These are phyloP conservation scores for Neonectria coccinea DNA, from an alignment of 2,329 filamentous ascomycete genomes.

Conservation along the genomic window DNA sequence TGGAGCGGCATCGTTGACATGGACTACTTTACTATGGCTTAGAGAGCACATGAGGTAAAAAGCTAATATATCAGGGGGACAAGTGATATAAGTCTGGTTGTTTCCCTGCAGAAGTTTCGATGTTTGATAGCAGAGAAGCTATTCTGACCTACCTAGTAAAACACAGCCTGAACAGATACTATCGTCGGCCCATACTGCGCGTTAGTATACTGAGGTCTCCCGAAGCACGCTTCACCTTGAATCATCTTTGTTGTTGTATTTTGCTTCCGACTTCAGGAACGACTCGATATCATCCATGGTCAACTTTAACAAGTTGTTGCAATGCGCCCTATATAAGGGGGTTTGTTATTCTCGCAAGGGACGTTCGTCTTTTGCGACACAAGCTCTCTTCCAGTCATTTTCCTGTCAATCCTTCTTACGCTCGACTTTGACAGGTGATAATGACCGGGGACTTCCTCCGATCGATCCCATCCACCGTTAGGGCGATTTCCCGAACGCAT, in stretches of 20 bases:
- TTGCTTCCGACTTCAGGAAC: conserved; percentile 5
- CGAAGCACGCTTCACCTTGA: conserved; percentile 1
- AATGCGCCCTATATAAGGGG: no score
- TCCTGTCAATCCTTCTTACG: no score
- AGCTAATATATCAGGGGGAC: background rate
- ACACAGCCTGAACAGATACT: background rate
- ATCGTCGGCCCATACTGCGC: background rate
- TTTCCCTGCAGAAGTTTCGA: background rate
- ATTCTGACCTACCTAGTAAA: background rate
- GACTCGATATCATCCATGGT: conserved; percentile 27
- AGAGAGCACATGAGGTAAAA: background rate
- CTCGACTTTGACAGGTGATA: no score
- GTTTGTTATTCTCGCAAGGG: no score
- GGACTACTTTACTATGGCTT: background rate
- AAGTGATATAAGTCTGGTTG: background rate
- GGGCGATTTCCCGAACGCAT: no score
- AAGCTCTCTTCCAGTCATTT: no score
- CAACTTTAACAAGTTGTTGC: conserved; percentile 4
- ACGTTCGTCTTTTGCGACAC: no score
- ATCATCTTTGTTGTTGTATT: conserved; percentile 1
- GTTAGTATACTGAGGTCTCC: background rate
- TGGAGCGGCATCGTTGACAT: background rate
- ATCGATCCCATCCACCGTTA: no score
- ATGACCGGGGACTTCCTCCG: no score
- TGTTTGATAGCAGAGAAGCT: background rate